Evolutionary conservation across 148 eudicot genomes (phyloP).

Genomic region (Bassia scoparia): DNA sequence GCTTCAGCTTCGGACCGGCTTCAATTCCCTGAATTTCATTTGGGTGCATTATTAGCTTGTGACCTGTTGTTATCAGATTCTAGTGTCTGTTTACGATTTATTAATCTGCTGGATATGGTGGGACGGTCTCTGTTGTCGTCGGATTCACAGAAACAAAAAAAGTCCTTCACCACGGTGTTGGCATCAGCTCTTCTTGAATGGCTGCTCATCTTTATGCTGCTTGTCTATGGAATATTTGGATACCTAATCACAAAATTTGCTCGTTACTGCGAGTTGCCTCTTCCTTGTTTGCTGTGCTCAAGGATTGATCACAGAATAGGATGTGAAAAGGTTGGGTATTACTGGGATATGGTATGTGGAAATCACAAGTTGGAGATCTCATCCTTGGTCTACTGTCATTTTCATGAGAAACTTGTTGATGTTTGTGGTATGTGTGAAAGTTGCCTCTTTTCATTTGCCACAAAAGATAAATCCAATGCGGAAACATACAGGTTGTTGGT

Average conservation of each 20-base stretch:
- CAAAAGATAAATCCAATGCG: constrained; percentile 65
- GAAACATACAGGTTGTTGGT: constrained; percentile 69
- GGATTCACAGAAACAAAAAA: constrained; percentile 27
- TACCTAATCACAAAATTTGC: constrained; percentile 75
- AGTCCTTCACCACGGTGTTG: constrained; percentile 36
- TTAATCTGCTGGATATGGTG: constrained; percentile 43
- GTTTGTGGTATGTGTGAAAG: constrained; percentile 74
- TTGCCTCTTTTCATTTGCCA: constrained; percentile 83
- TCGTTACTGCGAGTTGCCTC: constrained; percentile 51
- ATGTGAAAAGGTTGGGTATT: constrained; percentile 51
- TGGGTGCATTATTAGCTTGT: not conserved
- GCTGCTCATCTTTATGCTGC: constrained; percentile 62
- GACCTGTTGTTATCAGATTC: not conserved
- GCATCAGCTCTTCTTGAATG: constrained; percentile 72
- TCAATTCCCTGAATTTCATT: not conserved
- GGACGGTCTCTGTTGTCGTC: constrained; percentile 29
- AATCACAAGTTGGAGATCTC: constrained; percentile 76
- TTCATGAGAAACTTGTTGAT: constrained; percentile 74
- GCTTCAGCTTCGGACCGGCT: constrained; percentile 16
- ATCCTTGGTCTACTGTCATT: constrained; percentile 59
- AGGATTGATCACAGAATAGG: constrained; percentile 79
- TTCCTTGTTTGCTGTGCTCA: constrained; percentile 87
- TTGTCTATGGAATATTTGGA: constrained; percentile 61
- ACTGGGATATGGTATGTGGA: constrained; percentile 70
- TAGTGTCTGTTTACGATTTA: constrained; percentile 25